Evolutionary conservation across 306 rosid species (phyloP).

Genomic region (Luffa aegyptiaca): DNA sequence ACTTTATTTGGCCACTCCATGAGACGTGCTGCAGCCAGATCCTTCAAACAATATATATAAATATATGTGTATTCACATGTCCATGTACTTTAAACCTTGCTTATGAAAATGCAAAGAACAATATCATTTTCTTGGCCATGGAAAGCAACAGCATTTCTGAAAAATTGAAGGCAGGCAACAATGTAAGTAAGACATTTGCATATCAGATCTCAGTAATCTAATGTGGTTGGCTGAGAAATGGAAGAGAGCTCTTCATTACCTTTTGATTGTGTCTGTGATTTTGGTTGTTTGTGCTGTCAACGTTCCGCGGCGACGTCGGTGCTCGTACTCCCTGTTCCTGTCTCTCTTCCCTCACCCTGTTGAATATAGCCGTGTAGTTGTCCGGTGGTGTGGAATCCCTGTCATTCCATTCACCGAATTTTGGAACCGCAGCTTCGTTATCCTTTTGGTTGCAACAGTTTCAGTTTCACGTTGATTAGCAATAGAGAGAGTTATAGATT

Average conservation of each 20-base stretch:
- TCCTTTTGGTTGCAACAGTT: slow-evolving; percentile 18
- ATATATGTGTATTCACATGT: not conserved
- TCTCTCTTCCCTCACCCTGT: slow-evolving; percentile 61
- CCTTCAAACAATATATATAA: not conserved
- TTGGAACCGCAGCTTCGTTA: slow-evolving; percentile 86
- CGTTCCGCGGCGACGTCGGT: slow-evolving; percentile 32
- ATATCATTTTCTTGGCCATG: slow-evolving; percentile 6
- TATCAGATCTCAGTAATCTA: not conserved
- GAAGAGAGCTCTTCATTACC: slow-evolving; percentile 24
- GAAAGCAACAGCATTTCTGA: slow-evolving; percentile 11
- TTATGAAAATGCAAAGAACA: not conserved
- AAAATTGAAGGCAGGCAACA: not conserved
- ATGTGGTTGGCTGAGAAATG: not conserved
- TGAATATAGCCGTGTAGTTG: slow-evolving; percentile 79
- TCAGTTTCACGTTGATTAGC: not conserved
- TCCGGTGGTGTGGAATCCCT: slow-evolving; percentile 71
- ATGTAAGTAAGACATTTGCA: not conserved
- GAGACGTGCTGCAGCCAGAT: not conserved
- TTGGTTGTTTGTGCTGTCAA: slow-evolving; percentile 11
- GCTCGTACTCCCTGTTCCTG: slow-evolving; percentile 36
- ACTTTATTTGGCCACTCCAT: not conserved
- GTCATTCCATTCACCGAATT: slow-evolving; percentile 94
- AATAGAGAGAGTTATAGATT: not conserved
- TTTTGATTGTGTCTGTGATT: not conserved
- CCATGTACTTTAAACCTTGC: not conserved